Evolutionary conservation across 2,329 filamentous ascomycete genomes (phyloP).

Genomic region (Nannizziopsis arthrosporioides): DNA sequence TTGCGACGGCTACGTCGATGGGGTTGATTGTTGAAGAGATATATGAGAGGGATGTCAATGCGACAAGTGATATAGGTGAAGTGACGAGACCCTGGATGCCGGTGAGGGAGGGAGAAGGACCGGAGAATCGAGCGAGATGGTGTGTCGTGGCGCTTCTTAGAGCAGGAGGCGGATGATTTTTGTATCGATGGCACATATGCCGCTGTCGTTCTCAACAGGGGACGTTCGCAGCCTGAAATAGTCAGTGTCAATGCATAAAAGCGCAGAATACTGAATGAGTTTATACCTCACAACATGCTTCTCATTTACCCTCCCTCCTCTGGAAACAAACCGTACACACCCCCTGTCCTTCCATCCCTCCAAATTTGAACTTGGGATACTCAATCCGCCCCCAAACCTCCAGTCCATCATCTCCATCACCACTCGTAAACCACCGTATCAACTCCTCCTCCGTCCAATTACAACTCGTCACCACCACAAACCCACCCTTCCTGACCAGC

Average conservation of each 20-base stretch:
- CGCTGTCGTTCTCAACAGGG: too few relatives aligned
- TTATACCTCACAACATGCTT: background rate
- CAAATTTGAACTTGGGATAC: slow-evolving; percentile 82
- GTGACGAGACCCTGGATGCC: slow-evolving; percentile 36
- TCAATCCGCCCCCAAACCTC: slow-evolving; percentile 56
- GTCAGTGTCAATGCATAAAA: too few relatives aligned
- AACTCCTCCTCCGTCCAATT: slow-evolving; percentile 96
- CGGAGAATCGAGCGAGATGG: slow-evolving; percentile 46
- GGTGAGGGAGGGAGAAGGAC: slow-evolving; percentile 36
- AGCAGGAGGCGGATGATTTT: slow-evolving; percentile 12
- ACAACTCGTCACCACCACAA: slow-evolving; percentile 83
- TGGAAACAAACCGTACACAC: slow-evolving; percentile 79
- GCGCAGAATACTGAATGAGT: background rate
- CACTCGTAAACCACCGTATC: slow-evolving; percentile 58
- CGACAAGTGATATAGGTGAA: slow-evolving; percentile 27
- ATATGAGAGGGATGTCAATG: slow-evolving; percentile 44
- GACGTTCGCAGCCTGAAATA: too few relatives aligned
- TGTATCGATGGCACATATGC: too few relatives aligned
- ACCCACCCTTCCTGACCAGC: slow-evolving; percentile 58
- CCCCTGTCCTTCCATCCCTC: slow-evolving; percentile 74
- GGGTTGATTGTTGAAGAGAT: slow-evolving; percentile 43
- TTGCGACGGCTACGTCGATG: slow-evolving; percentile 35
- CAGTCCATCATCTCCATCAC: slow-evolving; percentile 36
- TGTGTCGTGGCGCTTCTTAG: slow-evolving; percentile 41
- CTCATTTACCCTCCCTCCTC: slow-evolving; percentile 26